Evolutionary conservation across 2,329 filamentous ascomycete genomes (phyloP), one percentile per base, ranked within the genome.

Genomic region (Lachnellula cervina): DNA sequence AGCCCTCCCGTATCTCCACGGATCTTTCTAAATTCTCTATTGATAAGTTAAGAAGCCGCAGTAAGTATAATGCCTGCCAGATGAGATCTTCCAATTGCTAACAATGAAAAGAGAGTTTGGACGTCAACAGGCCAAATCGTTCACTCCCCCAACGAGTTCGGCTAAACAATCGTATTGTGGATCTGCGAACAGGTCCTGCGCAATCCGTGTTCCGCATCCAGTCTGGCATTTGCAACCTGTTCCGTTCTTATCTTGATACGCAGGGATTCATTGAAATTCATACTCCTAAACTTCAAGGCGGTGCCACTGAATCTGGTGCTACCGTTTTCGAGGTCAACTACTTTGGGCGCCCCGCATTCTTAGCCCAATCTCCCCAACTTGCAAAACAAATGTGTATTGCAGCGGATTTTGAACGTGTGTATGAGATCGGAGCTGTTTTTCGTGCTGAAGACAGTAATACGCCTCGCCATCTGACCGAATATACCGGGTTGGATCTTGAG

Each of bases 381-480:
- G 89, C 90, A 52, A 97, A 97, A 75, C 92, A 97, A 72, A 93
- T 96, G 88, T 83, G 85, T 51, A 90, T 97, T 42, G 89, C 90
- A 5, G 87, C 91, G 28, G 92, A 97, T 69, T 94, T 96, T 69
- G 87, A 87, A 55, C 84, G 86, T 50, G 92, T 97, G 6, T 97
- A 93, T 67, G 92, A 97, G 70, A 86, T 94, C 61, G 90, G 90
- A 16, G 86, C 89, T 2, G 91, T 97, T 6, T 97, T 97, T 79
- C 85, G 92, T 63, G 92, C 92, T 0, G 92, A 97, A 70, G 95
- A 97, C 75, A 95, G 89, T 68, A 97, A 97, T 72, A 97, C 92
- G 0, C 92, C 96, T 68, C 86, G 92, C 38, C 92, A 97, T 70
- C 78, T 97, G 77, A 96, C 92, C 0, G 92, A 97, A 71, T 97